These are phyloP conservation scores for Aspergillus leporis DNA, from an alignment of 495 filamentous ascomycete genomes.

Conservation along the genomic window DNA sequence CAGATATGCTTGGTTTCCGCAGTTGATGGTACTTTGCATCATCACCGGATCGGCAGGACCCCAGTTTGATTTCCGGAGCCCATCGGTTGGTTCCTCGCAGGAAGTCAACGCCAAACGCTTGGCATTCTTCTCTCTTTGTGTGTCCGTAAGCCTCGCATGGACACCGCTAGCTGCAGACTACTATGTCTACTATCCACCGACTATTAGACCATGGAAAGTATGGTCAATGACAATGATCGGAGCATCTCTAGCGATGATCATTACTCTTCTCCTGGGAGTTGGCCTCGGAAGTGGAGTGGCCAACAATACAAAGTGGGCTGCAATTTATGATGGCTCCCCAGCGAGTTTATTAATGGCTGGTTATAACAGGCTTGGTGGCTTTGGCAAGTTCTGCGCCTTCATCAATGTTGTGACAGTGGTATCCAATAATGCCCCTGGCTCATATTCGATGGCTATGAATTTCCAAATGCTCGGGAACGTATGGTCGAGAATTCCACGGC, in stretches of 20 bases:
- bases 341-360: conserved; percentile 69
- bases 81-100: conserved; percentile 33
- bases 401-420: conserved; percentile 68
- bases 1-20: conserved; percentile 70
- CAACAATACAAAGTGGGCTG: conserved; percentile 50
- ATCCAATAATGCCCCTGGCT: conserved; percentile 67
- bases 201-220: conserved; percentile 44
- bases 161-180: conserved; percentile 56
- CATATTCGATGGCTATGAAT: conserved; percentile 72
- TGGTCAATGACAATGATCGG: conserved; percentile 53
- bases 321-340: conserved; percentile 56
- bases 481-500: conserved; percentile 66
- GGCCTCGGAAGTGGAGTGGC: conserved; percentile 64
- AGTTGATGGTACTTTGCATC: conserved; percentile 63
- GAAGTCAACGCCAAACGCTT: conserved; percentile 58
- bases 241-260: conserved; percentile 48
- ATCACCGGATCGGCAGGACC: conserved; percentile 68
- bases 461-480: conserved; percentile 68
- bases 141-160: conserved; percentile 57
- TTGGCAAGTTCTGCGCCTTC: conserved; percentile 71
- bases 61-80: conserved; percentile 58
- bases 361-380: conserved; percentile 59
- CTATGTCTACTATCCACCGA: conserved; percentile 57
- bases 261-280: conserved; percentile 68
- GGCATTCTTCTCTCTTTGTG: conserved; percentile 64